Base-by-base conservation (phyloP, 2,329 filamentous ascomycete genomes). In the Trichophyton equinum region DNA sequence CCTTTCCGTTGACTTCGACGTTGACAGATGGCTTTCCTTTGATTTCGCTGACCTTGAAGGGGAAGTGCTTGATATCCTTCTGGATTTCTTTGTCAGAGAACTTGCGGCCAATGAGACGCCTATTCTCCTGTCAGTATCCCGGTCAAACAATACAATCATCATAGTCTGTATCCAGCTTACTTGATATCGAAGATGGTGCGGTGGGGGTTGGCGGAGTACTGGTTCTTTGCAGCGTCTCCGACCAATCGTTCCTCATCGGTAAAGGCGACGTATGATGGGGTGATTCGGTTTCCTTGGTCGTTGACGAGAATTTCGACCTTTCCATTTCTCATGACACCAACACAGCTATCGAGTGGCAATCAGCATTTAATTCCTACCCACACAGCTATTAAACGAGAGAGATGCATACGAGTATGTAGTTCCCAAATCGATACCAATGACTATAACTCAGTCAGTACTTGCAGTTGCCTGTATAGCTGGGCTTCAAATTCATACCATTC, bases 171-270 rank as follows among this genome's bases (percentile, higher is more conserved):
- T 38, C 33, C 33, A 58, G 79, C 86, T 83, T 77, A 91, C 88
- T 92, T 94, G 78, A 91, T 80, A 72, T 92, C 88, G 72, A 81
- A 92, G 73, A 92, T 82, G 59, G 88, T 92, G 72, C 86, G 84
- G 68, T 72, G 77, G 53, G 88, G 89, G 82, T 92, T 92, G 61
- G 85, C 77, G 65, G 88, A 86, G 72, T 88, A 91, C 82, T 95
- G 91, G 80, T 95, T 95, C 86, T 96, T 96, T 71, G 91, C 91
- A 71, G 94, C 90, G 77, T 99, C 94, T 82, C 94, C 94, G 68
- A 99, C 91, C 68, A 99, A 82, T 74, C 94, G 87, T 79, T 97
- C 94, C 66, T 96, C 91, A 71, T 97, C 91, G 76, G 91, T 97
- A 77, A 95, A 96, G 72, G 90, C 91, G 74, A 96, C 91, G 78